Conservation (phyloP, 352 stramenopile genomes). For the Globisporangium yorkense region DNA sequence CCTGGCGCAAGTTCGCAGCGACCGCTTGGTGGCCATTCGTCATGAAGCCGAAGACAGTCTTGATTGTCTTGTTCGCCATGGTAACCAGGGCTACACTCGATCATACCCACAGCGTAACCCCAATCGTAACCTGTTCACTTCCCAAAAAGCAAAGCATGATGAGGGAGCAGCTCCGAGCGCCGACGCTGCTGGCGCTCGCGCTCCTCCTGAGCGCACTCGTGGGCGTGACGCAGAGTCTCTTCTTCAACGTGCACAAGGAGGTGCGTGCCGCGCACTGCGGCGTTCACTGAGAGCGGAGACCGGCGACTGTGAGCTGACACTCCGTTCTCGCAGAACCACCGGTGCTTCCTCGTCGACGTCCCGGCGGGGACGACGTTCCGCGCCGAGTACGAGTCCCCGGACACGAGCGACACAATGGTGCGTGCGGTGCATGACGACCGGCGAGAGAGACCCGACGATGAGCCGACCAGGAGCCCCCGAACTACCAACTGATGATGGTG, state of each 20-base stretch:
- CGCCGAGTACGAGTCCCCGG: constrained; percentile 81
- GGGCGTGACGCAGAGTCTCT: constrained; percentile 27
- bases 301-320: neutral
- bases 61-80: no score
- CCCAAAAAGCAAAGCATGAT: no score
- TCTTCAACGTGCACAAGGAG: constrained; percentile 57
- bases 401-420: constrained; percentile 74
- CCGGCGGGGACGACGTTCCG: constrained; percentile 68
- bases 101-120: no score
- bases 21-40: no score
- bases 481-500: neutral
- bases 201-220: constrained; percentile 15
- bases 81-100: no score
- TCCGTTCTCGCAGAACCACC: constrained; percentile 37
- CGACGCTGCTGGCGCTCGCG: constrained; percentile 16
- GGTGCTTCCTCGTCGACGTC: constrained; percentile 81
- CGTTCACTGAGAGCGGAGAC: neutral
- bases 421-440: neutral
- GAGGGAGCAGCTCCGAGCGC: neutral
- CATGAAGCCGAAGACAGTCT: no score
- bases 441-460: no score
- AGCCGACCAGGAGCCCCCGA: no score
- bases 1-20: no score
- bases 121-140: no score
- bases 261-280: constrained; percentile 12